These are phyloP conservation scores for Fusarium aywerte DNA, from an alignment of 2,329 filamentous ascomycete species.

Conservation along the genomic window DNA sequence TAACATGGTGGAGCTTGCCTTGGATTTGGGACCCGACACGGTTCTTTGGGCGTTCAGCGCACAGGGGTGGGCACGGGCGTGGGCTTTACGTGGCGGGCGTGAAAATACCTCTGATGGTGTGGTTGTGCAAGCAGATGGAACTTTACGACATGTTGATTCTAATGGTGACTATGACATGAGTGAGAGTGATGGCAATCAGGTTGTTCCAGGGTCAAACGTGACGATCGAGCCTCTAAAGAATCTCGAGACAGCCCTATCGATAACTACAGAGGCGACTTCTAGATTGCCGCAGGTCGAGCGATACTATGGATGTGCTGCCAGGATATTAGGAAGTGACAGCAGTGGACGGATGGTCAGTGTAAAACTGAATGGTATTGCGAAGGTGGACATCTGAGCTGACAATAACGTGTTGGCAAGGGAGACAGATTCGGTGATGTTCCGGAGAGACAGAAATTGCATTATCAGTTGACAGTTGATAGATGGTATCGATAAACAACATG, in stretches of 20 bases:
- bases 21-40: slow-evolving; percentile 50
- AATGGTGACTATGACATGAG: slow-evolving; percentile 49
- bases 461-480: slow-evolving; percentile 20
- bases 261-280: slow-evolving; percentile 5
- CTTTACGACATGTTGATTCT: slow-evolving; percentile 47
- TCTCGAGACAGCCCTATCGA: slow-evolving; percentile 1
- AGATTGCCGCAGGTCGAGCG: slow-evolving; percentile 16
- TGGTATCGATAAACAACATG: slow-evolving; percentile 37
- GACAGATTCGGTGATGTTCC: slow-evolving; percentile 20
- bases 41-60: slow-evolving; percentile 51
- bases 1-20: slow-evolving; percentile 49
- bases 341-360: slow-evolving; percentile 41
- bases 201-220: slow-evolving; percentile 4
- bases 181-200: slow-evolving; percentile 18
- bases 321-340: slow-evolving; percentile 29
- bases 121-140: slow-evolving; percentile 48
- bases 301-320: slow-evolving; percentile 29
- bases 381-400: slow-evolving; percentile 48
- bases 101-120: slow-evolving; percentile 30
- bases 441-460: slow-evolving; percentile 28
- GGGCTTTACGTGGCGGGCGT: slow-evolving; percentile 47
- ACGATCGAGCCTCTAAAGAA: slow-evolving; percentile 12
- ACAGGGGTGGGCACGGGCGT: slow-evolving; percentile 50
- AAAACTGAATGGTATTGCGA: slow-evolving; percentile 51
- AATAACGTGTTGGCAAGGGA: not conserved